A percentile compares a stretch with the other conserved stretches of the same genome.
Conservation (phyloP, 345 rosid genomes). For the Eucalyptus curtisii region DNA sequence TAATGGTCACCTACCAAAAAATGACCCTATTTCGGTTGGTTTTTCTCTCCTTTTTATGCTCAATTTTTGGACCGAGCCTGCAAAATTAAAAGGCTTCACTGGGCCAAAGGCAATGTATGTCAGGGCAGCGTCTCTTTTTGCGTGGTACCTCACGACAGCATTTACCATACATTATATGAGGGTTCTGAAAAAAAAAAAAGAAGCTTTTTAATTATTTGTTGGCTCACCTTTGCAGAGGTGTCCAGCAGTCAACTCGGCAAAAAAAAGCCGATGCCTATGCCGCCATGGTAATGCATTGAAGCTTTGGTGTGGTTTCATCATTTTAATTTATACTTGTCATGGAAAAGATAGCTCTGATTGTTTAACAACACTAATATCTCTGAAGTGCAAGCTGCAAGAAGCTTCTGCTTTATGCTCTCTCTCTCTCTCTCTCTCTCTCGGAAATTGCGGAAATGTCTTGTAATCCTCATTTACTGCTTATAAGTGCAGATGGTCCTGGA, state of each 20-base stretch:
- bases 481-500: constrained; percentile 64
- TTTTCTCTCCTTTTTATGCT: not conserved
- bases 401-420: not conserved
- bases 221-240: constrained; percentile 49
- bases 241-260: constrained; percentile 40
- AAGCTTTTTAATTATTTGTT: not conserved
- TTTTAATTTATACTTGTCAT: not conserved
- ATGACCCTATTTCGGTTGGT: not conserved
- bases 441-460: not conserved
- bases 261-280: constrained; percentile 63
- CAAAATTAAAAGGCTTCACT: not conserved
- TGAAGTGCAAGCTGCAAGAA: not conserved
- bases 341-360: not conserved
- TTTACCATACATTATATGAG: not conserved
- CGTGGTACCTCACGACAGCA: not conserved
- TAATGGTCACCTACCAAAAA: not conserved
- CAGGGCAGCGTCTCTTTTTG: not conserved
- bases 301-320: not conserved
- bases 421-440: not conserved
- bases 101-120: not conserved
- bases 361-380: not conserved
- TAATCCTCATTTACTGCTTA: not conserved
- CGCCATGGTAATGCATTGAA: constrained; percentile 45
- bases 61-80: not conserved
- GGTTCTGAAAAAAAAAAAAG: not conserved